Conservation (phyloP, 768 basidiomycete genomes). For the Russula sp. region DNA sequence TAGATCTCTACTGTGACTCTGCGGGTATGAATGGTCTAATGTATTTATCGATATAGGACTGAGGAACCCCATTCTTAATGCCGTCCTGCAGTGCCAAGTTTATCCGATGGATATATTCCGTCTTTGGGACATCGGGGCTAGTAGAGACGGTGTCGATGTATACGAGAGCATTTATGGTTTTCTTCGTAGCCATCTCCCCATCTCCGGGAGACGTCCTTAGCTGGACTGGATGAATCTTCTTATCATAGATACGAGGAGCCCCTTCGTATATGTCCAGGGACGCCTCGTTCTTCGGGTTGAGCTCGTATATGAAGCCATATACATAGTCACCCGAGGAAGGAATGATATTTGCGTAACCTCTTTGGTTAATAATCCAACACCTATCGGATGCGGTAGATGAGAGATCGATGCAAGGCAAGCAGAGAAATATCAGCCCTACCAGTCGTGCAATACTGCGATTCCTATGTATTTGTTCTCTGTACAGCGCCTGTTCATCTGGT, state of each 20-base stretch:
- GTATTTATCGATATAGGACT: conserved; percentile 22
- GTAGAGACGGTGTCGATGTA: conserved; percentile 17
- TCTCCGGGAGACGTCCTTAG: background rate
- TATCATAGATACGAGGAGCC: conserved; percentile 1
- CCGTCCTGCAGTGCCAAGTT: conserved; percentile 20
- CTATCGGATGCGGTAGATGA: conserved; percentile 3
- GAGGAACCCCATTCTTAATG: conserved; percentile 10
- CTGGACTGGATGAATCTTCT: conserved; percentile 15
- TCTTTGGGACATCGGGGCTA: conserved; percentile 15
- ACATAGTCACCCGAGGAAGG: conserved; percentile 16
- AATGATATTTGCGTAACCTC: conserved; percentile 17
- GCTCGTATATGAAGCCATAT: conserved; percentile 21
- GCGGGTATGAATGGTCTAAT: conserved; percentile 26
- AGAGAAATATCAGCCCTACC: conserved; percentile 6
- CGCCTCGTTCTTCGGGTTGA: conserved; percentile 14
- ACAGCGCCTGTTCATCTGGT: conserved; percentile 27
- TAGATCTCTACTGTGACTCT: background rate
- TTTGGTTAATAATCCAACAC: conserved; percentile 27
- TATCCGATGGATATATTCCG: conserved; percentile 27
- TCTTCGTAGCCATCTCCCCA: background rate
- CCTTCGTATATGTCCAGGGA: conserved; percentile 18
- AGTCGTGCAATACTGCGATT: conserved; percentile 3
- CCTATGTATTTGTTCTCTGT: conserved; percentile 22
- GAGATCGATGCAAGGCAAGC: background rate
- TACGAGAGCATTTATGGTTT: conserved; percentile 13